Evolutionary conservation across 164 flowering plant species (phyloP).

Genomic region (Nymphaea thermarum): DNA sequence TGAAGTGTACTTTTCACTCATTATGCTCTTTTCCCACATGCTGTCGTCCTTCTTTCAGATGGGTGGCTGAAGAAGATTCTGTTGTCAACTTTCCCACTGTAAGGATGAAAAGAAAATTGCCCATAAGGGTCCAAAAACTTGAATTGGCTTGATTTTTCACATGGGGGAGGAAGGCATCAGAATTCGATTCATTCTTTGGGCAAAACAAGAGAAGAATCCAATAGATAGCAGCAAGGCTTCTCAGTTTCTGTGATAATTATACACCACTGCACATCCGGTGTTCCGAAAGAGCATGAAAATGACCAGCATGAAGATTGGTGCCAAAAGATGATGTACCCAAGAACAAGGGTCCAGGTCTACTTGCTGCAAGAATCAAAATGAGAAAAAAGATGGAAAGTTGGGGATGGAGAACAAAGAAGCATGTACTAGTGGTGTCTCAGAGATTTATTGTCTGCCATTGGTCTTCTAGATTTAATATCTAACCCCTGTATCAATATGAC

Average conservation of each 20-base stretch:
- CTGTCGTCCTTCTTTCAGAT: conserved; percentile 16
- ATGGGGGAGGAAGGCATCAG: neutral
- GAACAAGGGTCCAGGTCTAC: neutral
- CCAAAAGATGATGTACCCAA: no score
- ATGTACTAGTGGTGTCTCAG: neutral
- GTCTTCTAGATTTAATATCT: neutral
- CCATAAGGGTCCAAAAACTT: conserved; percentile 35
- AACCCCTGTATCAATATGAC: neutral
- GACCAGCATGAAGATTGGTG: neutral
- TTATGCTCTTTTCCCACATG: no score
- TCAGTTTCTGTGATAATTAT: neutral
- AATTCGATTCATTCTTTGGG: neutral
- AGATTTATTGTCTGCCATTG: neutral
- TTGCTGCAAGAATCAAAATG: no score
- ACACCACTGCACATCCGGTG: neutral
- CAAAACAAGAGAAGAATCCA: neutral
- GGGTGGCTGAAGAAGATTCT: conserved; percentile 81
- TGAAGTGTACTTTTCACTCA: neutral
- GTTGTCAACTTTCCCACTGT: conserved; percentile 82
- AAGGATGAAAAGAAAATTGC: conserved; percentile 75
- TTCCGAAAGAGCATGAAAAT: neutral
- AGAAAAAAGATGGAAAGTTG: no score
- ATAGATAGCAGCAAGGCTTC: neutral
- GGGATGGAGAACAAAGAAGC: neutral
- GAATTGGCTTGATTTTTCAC: neutral